Evolutionary conservation across 2,329 filamentous ascomycete genomes (phyloP).

Genomic region (Aspergillus melleus): DNA sequence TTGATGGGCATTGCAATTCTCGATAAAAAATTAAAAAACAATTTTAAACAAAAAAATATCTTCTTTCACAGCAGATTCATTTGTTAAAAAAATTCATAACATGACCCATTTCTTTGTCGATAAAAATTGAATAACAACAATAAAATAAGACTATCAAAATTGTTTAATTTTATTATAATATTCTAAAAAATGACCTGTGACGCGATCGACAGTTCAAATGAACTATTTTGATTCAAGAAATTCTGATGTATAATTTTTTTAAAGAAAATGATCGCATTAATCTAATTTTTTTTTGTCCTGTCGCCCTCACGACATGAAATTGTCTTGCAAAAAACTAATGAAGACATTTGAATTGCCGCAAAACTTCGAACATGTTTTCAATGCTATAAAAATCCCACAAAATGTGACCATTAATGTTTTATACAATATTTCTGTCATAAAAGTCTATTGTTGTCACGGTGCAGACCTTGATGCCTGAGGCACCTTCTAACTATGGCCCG

Average conservation of each 20-base stretch:
- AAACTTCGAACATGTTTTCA: constrained; percentile 5
- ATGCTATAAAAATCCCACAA: constrained; percentile 2
- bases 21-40: constrained; percentile 1
- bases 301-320: neutral
- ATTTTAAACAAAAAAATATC: neutral
- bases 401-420: neutral
- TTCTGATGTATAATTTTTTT: neutral
- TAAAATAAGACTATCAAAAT: neutral
- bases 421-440: constrained; percentile 4
- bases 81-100: neutral
- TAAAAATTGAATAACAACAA: neutral
- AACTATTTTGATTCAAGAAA: neutral
- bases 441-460: neutral
- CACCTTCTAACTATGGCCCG: too few relatives aligned
- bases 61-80: constrained; percentile 1
- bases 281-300: neutral
- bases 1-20: neutral
- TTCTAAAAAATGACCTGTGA: neutral
- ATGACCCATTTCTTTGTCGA: neutral
- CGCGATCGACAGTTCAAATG: neutral
- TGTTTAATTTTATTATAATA: neutral
- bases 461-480: too few relatives aligned
- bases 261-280: neutral
- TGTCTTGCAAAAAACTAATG: neutral
- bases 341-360: neutral